These are phyloP conservation scores for Phylloporus rhodoxanthus DNA, from an alignment of 768 basidiomycete genomes.

Conservation along the genomic window DNA sequence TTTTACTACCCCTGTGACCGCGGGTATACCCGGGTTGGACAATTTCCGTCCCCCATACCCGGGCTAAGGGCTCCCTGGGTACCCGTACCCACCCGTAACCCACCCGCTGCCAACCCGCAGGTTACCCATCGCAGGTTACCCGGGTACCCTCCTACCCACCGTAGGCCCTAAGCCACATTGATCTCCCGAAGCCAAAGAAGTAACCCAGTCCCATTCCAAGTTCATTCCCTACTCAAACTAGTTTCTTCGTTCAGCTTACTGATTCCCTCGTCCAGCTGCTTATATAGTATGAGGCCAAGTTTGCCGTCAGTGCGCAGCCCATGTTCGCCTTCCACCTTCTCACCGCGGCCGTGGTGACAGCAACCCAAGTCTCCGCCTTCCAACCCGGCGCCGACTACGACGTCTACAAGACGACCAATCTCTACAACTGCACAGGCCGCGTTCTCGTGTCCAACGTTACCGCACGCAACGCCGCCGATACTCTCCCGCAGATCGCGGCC, in stretches of 20 bases:
- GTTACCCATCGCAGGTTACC: no score
- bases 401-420: conserved; percentile 6
- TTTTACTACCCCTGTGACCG: no score
- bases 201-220: neutral
- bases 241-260: neutral
- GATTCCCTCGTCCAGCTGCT: neutral
- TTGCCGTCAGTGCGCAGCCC: neutral
- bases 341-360: neutral
- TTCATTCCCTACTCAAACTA: neutral
- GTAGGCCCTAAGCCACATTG: no score
- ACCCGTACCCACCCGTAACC: no score
- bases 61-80: no score
- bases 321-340: neutral
- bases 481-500: conserved; percentile 11
- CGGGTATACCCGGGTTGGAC: no score
- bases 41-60: no score
- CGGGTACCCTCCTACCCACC: no score
- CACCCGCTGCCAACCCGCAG: no score
- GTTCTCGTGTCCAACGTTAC: conserved; percentile 11
- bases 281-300: neutral
- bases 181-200: no score
- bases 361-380: neutral
- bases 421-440: conserved; percentile 16
- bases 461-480: conserved; percentile 9
- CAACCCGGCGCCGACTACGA: conserved; percentile 13